These are phyloP conservation scores for Macaranga tanarius DNA, from an alignment of 441 rosid species.

Conservation along the genomic window DNA sequence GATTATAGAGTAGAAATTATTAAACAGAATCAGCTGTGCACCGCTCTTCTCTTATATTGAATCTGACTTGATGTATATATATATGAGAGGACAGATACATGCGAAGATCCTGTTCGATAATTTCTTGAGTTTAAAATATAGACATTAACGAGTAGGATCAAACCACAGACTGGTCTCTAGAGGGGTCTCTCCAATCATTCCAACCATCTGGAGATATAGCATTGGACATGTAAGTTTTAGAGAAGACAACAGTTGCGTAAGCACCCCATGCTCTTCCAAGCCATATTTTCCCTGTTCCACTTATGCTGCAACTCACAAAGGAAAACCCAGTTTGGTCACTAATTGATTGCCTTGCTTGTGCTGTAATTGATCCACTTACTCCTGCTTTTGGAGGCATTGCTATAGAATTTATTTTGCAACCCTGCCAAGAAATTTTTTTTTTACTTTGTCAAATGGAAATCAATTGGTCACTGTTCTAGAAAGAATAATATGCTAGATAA, in stretches of 20 bases:
- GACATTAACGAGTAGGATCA: neutral
- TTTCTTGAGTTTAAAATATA: no score
- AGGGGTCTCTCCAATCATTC: conserved; percentile 68
- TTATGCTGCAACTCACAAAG: conserved; percentile 55
- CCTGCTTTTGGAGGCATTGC: conserved; percentile 45
- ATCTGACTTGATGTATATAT: no score
- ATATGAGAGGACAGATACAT: no score
- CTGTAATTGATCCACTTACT: conserved; percentile 69
- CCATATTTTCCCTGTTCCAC: conserved; percentile 47
- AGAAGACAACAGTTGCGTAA: conserved; percentile 64
- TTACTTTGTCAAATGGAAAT: neutral
- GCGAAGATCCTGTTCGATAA: no score
- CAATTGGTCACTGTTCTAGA: neutral
- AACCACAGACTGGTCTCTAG: conserved; percentile 57
- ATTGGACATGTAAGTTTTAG: conserved; percentile 60
- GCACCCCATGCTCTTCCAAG: conserved; percentile 88
- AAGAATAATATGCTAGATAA: no score
- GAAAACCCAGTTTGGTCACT: conserved; percentile 67
- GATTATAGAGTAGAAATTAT: no score
- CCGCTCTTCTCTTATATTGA: no score
- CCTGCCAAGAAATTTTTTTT: conserved; percentile 34
- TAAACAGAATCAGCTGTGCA: no score
- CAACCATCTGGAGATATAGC: conserved; percentile 59
- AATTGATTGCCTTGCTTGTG: conserved; percentile 64
- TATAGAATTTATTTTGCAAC: conserved; percentile 58